Evolutionary conservation across 768 basidiomycete species (phyloP), one percentile per base, ranked within the genome.

Genomic region (Cyclocybe cylindracea): DNA sequence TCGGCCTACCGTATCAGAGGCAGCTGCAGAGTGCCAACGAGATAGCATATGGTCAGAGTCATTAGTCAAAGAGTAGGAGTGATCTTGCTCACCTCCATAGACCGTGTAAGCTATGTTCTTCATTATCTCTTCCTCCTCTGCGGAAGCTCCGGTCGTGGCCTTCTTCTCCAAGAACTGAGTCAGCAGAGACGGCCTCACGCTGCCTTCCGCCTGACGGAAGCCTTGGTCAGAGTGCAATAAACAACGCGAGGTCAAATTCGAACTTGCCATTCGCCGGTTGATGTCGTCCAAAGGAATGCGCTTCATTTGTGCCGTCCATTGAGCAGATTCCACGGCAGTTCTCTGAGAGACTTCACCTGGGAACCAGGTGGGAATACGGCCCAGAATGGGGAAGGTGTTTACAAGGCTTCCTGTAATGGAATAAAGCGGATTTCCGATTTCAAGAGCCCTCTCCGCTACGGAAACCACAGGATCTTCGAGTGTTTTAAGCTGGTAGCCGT

Each of bases 401-500:
- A 58, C 44, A 10, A 53, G 39, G 6, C 38, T 49, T 16, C 39
- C 53, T 7, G 54, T 58, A 7, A 54, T 53, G 3, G 55, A 34
- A 11, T 53, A 24, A 18, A 57, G 40, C 2, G 39, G 14, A 1
- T 38, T 33, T 7, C 46, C 48, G 1, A 51, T 19, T 2, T 19
- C 11, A 2, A 50, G n/a, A 39, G 32, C 42, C 32, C 51, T 38
- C 18, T 62, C 51, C 10, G 61, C 61, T 1, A 45, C 44, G 6
- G 11, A 45, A 16, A 62, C 46, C 34, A 53, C 50, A 3, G 54
- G 56, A 37, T 60, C 61, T 7, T 60, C 45, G 7, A 58, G 13
- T 1, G 58, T 54, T 33, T 50, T 39, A 7, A 55, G 51, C 18
- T 57, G 50, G 37, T 60, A 58, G 10, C 56, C 61, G 44, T 58